A percentile compares a stretch with the other conserved stretches of the same genome.
Conservation (phyloP, 2,329 filamentous ascomycete species). For the Fusarium devonianum region DNA sequence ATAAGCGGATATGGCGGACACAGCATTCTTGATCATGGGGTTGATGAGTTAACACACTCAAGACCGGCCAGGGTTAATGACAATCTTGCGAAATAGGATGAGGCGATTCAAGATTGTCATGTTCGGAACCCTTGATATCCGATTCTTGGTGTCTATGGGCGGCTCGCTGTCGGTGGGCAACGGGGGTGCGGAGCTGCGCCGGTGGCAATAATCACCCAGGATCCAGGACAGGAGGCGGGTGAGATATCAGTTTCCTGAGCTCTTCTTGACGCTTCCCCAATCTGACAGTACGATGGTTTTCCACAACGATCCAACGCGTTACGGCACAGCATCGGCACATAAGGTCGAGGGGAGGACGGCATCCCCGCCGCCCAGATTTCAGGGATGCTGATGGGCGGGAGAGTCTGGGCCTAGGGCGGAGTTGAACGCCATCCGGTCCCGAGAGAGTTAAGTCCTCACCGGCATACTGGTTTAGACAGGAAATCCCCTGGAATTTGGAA, state of each 20-base stretch:
- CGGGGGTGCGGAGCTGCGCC: conserved; percentile 15
- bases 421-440: conserved; percentile 2
- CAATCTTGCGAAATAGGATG: conserved; percentile 18
- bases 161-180: conserved; percentile 19
- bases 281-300: neutral
- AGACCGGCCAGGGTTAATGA: conserved; percentile 11
- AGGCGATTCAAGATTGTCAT: conserved; percentile 19
- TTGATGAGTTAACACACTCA: neutral
- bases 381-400: conserved; percentile 1
- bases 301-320: neutral
- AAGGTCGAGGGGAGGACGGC: conserved; percentile 4
- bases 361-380: conserved; percentile 9
- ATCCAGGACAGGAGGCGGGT: conserved; percentile 15
- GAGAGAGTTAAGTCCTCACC: neutral
- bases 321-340: conserved; percentile 16
- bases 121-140: conserved; percentile 25
- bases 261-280: conserved; percentile 11
- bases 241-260: conserved; percentile 13
- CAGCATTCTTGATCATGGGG: neutral
- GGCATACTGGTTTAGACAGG: neutral
- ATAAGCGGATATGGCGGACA: conserved; percentile 11
- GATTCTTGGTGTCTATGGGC: conserved; percentile 15
- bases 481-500: conserved; percentile 1
- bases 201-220: conserved; percentile 26
- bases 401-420: conserved; percentile 10